Base-by-base conservation (phyloP, 345 rosid species). In the Moricandia moricandioides region DNA sequence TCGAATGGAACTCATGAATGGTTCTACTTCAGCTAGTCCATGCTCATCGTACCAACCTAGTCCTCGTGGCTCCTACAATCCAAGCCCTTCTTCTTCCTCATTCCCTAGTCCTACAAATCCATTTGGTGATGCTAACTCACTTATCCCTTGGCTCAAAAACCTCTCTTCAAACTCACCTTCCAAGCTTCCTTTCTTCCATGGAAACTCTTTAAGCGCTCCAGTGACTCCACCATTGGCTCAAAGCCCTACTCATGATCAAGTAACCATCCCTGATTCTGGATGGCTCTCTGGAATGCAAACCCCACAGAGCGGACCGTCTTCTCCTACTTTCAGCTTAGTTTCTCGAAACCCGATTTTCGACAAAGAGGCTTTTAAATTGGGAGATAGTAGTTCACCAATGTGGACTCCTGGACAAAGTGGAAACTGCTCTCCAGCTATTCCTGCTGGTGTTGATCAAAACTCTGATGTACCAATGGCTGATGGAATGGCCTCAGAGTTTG, bases 361-460 rank as follows among this genome's bases (percentile, higher is more conserved):
- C 34, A 81, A 83, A 82, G 93, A 86, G 43, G 92, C 88, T 64
- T 84, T 81, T 57, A 73, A 85, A 35, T 87, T 88, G 33, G 89
- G 82, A 33, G 82, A 70, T 18, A 35, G 93, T 21, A 72, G 7
- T 9, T 91, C 97, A 2, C 84, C 92, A 71, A 92, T 95, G 96
- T 92, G 98, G 97, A 92, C 97, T 69, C 99, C 99, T 2, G 99
- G 98, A 47, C 98, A 89, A 72, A 95, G 99, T 67, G 97, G 97
- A 54, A 89, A 92, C 14, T 92, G 99, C 81, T 95, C 99, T 57
- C 97, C 99, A 1, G 94, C 92, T 51, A 68, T 95, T 52, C 86
- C 91, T 65, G 87, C 96, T 4, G 91, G 91, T 29, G 63, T 81
- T 67, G 98, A 94, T 85, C 88, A 85, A 56, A 82, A 78, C 4